Evolutionary conservation across 2,329 filamentous ascomycete genomes (phyloP).

Genomic region (Colletotrichum noveboracense): DNA sequence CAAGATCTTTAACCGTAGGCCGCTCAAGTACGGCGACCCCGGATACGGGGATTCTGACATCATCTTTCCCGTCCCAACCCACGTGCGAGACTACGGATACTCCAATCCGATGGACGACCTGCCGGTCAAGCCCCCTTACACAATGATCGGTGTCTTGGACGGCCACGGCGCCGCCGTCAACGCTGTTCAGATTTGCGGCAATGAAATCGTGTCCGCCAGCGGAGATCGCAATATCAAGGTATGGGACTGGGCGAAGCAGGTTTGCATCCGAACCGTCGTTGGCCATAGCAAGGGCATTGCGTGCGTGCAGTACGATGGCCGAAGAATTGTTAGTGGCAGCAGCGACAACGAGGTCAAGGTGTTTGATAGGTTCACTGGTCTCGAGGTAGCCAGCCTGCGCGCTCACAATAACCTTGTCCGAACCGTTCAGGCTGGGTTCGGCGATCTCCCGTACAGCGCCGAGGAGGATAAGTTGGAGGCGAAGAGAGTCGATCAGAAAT

Average conservation of each 20-base stretch:
- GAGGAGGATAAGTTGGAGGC: conserved; percentile 78
- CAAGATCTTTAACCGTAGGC: conserved; percentile 89
- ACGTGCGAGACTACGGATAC: conserved; percentile 60
- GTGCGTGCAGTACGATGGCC: conserved; percentile 94
- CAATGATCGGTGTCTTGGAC: conserved; percentile 77
- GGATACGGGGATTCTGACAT: conserved; percentile 52
- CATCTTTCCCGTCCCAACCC: conserved; percentile 58
- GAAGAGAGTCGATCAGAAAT: conserved; percentile 73
- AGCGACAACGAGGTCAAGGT: conserved; percentile 97
- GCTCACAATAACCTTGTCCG: conserved; percentile 87
- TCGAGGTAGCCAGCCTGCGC: conserved; percentile 86
- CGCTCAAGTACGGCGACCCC: conserved; percentile 65
- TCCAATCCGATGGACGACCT: conserved; percentile 51
- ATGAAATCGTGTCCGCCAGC: conserved; percentile 92
- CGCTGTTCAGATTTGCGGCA: conserved; percentile 86
- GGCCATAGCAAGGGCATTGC: conserved; percentile 96
- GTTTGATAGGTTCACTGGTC: conserved; percentile 83
- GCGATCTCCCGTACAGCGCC: conserved; percentile 81
- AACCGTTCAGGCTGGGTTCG: conserved; percentile 94
- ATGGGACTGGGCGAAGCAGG: conserved; percentile 86
- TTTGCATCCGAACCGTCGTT: conserved; percentile 77
- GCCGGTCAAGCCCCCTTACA: conserved; percentile 68
- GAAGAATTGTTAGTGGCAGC: conserved; percentile 92
- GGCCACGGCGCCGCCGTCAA: conserved; percentile 94
- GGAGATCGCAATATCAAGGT: conserved; percentile 93